Base-by-base conservation (phyloP, 495 filamentous ascomycete species). In the Penicillium chermesinum region DNA sequence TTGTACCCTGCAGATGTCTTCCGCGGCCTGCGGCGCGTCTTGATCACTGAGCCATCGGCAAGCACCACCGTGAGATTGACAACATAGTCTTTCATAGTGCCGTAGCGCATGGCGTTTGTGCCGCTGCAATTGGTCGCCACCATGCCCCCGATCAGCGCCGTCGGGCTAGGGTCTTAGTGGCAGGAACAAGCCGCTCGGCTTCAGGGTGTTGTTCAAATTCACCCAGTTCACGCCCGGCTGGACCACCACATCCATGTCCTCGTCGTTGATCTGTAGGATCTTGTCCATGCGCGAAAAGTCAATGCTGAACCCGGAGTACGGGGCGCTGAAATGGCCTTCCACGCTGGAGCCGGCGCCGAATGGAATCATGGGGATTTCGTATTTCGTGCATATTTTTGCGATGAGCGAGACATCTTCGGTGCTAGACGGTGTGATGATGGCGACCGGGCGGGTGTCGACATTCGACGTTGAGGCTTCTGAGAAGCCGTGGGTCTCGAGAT, bases 71-170 rank as follows among this genome's bases (percentile, higher is more conserved):
- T 98, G 18, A 98, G 70, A 38, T 81, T 85, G 19, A 96, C 70
- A 0, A 96, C 91, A 89, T 91, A 96, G 58, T 97, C 91, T 52
- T 88, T 83, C 91, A 96, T 97, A 0, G 91, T 95, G 1, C 91
- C 91, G 62, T 96, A 97, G 18, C 88, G 77, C 58, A 94, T 90
- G 13, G 91, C 85, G 64, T 97, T 96, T 22, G 91, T 97, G 27
- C 91, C 91, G 50, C 81, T 86, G 74, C 91, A 96, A 22, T 90
- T 90, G 0, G 91, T 96, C 0, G 88, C 91, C 10, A 96, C 82
- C 91, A 97, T 97, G 34, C 91, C 91, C 32, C 91, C 91, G 52
- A 97, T 95, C 82, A 87, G 87, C 2, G 71, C 77, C 12, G 78
- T 75, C 54, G 74, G 80, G 17, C 77, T 87, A 14, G 89, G 89